Evolutionary conservation across 208 protist genomes (phyloP).

Genomic region (Crithidia expoeki): DNA sequence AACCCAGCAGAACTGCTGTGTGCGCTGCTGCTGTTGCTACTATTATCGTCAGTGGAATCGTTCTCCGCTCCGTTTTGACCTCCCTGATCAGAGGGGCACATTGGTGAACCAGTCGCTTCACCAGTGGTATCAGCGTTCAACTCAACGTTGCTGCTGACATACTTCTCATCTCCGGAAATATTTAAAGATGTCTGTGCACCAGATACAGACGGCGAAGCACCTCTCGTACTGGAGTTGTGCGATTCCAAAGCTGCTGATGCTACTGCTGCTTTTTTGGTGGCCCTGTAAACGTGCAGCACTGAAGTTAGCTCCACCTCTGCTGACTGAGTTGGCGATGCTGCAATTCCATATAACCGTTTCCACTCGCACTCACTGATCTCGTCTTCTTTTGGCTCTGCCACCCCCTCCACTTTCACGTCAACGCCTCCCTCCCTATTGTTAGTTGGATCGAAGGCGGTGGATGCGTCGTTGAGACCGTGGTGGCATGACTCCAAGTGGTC

Average conservation of each 20-base stretch:
- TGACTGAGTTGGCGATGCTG: conserved; percentile 3
- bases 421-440: no score
- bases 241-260: background rate
- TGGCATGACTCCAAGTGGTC: conserved; percentile 64
- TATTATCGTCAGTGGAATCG: background rate
- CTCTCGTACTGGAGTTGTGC: background rate
- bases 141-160: background rate
- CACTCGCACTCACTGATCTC: conserved; percentile 46
- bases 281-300: conserved; percentile 11
- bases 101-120: no score
- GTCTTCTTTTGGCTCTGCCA: background rate
- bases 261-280: background rate
- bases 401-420: background rate
- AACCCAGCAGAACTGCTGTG: background rate
- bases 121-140: no score
- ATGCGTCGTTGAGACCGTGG: background rate
- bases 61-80: no score
- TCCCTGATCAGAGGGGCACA: no score
- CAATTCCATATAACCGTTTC: conserved; percentile 38
- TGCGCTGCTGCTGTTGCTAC: background rate
- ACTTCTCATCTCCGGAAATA: background rate
- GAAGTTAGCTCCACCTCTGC: conserved; percentile 15
- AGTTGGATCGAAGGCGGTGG: background rate
- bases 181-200: no score
- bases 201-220: no score